These are phyloP conservation scores for Castanea mollissima DNA, from an alignment of 306 rosid species.

Conservation along the genomic window DNA sequence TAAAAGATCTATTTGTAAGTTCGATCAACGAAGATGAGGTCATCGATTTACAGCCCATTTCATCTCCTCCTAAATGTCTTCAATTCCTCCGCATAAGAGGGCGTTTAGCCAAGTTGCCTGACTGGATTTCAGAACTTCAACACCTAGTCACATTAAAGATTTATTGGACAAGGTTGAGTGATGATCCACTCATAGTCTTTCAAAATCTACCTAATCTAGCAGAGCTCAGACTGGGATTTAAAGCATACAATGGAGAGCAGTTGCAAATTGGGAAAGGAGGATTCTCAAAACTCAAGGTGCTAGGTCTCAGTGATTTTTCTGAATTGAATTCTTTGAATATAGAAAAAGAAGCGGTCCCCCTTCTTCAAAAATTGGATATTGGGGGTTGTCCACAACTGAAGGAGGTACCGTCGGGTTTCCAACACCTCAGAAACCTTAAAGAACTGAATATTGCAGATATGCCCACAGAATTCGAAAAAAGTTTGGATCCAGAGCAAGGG, in stretches of 20 bases:
- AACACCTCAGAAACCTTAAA: too few relatives aligned
- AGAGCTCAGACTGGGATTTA: neutral
- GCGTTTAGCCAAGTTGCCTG: neutral
- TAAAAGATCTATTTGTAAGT: neutral
- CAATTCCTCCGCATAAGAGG: neutral
- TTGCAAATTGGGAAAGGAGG: neutral
- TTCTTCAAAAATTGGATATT: too few relatives aligned
- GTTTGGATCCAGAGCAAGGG: too few relatives aligned
- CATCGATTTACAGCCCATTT: neutral
- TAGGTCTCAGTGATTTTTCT: accelerated
- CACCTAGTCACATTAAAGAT: neutral
- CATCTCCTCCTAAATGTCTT: neutral
- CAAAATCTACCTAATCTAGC: neutral
- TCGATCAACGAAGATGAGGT: slow-evolving; percentile 3
- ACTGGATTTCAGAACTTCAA: slow-evolving; percentile 7
- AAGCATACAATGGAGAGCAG: neutral
- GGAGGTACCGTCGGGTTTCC: too few relatives aligned
- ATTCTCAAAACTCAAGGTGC: neutral
- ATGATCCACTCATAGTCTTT: neutral
- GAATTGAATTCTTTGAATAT: too few relatives aligned
- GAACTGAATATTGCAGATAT: accelerated
- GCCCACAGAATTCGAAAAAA: too few relatives aligned
- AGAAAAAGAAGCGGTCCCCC: too few relatives aligned
- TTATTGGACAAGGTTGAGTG: neutral
- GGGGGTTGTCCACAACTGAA: too few relatives aligned